Percentiles rank a stretch among this genome's conserved stretches.
Conservation (phyloP, 2,329 filamentous ascomycete species). For the Dactylella cylindrospora region DNA sequence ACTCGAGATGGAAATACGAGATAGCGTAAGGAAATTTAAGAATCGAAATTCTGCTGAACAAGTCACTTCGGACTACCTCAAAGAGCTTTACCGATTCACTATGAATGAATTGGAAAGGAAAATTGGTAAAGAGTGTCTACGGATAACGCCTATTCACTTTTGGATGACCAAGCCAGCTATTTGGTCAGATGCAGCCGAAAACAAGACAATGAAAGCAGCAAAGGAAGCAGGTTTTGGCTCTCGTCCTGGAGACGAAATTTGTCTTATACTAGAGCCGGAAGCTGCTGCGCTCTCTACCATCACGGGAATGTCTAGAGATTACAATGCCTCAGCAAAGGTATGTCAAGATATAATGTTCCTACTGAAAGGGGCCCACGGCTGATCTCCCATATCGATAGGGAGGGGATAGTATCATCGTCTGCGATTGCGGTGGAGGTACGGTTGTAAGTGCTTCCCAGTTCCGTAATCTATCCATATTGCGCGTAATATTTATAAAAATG, state of each 20-base stretch:
- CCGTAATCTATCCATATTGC: neutral
- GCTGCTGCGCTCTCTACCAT: neutral
- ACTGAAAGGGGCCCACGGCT: neutral
- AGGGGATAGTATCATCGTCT: slow-evolving; percentile 5
- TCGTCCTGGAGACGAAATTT: slow-evolving; percentile 2
- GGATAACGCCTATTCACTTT: neutral
- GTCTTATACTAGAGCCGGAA: slow-evolving; percentile 3
- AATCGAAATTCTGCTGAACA: neutral
- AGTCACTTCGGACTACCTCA: slow-evolving; percentile 1
- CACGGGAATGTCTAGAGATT: neutral
- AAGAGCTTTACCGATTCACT: neutral
- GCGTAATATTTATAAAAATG: neutral
- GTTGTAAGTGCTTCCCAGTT: neutral
- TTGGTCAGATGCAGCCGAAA: slow-evolving; percentile 4
- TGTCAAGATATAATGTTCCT: neutral
- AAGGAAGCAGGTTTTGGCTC: slow-evolving; percentile 1
- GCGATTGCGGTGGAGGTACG: slow-evolving; percentile 2
- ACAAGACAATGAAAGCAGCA: neutral
- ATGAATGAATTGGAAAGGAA: neutral
- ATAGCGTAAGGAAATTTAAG: neutral
- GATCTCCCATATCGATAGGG: neutral
- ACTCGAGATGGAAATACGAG: neutral
- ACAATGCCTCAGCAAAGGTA: slow-evolving; percentile 1
- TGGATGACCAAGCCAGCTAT: slow-evolving; percentile 2
- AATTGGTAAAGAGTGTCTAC: neutral